Evolutionary conservation across 306 rosid species (phyloP).

Genomic region (Carpinus fangiana): DNA sequence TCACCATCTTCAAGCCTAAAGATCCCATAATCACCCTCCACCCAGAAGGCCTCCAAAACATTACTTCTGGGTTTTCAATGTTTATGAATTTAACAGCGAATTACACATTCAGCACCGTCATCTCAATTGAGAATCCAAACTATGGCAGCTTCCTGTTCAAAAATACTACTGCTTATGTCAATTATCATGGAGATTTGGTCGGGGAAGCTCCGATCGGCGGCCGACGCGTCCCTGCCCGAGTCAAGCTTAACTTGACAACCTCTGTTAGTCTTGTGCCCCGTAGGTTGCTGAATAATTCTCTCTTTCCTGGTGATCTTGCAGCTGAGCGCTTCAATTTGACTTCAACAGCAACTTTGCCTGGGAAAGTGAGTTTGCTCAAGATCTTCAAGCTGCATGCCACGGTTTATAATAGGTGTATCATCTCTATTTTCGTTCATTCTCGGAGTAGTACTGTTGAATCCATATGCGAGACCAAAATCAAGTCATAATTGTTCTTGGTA

Average conservation of each 20-base stretch:
- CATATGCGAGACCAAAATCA: conserved; percentile 42
- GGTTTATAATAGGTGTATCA: conserved; percentile 34
- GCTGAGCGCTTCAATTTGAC: conserved; percentile 37
- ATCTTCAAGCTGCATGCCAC: conserved; percentile 40
- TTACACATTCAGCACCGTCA: conserved; percentile 23
- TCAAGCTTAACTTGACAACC: conserved; percentile 17
- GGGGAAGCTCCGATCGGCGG: conserved; percentile 22
- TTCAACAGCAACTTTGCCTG: conserved; percentile 32
- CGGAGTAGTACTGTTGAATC: conserved; percentile 11
- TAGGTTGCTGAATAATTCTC: neutral
- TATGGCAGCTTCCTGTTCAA: conserved; percentile 30
- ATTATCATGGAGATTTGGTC: conserved; percentile 16
- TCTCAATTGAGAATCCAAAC: conserved; percentile 42
- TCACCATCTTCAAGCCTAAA: conserved; percentile 47
- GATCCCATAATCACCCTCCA: conserved; percentile 34
- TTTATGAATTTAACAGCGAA: neutral
- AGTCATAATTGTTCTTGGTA: conserved; percentile 12
- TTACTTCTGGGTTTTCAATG: neutral
- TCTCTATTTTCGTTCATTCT: conserved; percentile 24
- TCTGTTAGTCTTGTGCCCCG: conserved; percentile 8
- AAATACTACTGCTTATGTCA: conserved; percentile 26
- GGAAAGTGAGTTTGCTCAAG: conserved; percentile 41
- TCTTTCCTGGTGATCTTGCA: conserved; percentile 5
- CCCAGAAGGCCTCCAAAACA: conserved; percentile 29
- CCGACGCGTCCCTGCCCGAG: conserved; percentile 14